Conservation (phyloP, 495 filamentous ascomycete species). For the Neurospora tetrasperma region DNA sequence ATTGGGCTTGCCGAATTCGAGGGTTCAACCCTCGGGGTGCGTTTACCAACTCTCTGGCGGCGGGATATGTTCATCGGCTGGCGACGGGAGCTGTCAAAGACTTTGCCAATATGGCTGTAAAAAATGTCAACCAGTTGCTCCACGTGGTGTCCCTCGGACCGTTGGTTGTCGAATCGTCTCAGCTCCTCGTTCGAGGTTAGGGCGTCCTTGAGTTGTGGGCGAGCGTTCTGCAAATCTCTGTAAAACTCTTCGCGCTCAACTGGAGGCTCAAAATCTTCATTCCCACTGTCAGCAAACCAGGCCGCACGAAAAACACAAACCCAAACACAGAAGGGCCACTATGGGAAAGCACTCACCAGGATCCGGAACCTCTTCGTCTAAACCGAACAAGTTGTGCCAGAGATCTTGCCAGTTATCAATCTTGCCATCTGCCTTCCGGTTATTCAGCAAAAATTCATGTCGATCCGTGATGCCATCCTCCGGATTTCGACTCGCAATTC, state of each 20-base stretch:
- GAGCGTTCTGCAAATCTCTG: slow-evolving; percentile 6
- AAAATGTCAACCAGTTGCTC: slow-evolving; percentile 1
- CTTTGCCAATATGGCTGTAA: slow-evolving; percentile 1
- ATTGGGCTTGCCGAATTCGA: neutral
- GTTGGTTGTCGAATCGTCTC: neutral
- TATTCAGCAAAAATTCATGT: slow-evolving; percentile 17
- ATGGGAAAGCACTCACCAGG: slow-evolving; percentile 5
- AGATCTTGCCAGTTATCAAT: slow-evolving; percentile 18
- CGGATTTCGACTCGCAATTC: slow-evolving; percentile 11
- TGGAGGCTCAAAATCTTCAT: slow-evolving; percentile 19
- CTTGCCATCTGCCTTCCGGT: slow-evolving; percentile 17
- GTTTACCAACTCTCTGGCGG: neutral
- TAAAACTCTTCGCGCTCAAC: slow-evolving; percentile 23
- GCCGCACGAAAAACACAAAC: neutral
- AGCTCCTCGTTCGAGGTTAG: neutral
- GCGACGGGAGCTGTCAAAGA: slow-evolving; percentile 2
- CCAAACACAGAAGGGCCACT: neutral
- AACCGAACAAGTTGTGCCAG: slow-evolving; percentile 18
- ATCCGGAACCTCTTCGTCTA: slow-evolving; percentile 6
- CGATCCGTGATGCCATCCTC: slow-evolving; percentile 20
- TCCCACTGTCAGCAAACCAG: neutral
- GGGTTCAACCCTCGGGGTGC: neutral
- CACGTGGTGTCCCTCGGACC: neutral
- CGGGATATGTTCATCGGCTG: neutral
- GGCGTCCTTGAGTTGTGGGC: neutral